phyloP scores from a whole-genome alignment of 2,329 filamentous ascomycete species.

The Neopestalotiopsis clavispora region DNA sequence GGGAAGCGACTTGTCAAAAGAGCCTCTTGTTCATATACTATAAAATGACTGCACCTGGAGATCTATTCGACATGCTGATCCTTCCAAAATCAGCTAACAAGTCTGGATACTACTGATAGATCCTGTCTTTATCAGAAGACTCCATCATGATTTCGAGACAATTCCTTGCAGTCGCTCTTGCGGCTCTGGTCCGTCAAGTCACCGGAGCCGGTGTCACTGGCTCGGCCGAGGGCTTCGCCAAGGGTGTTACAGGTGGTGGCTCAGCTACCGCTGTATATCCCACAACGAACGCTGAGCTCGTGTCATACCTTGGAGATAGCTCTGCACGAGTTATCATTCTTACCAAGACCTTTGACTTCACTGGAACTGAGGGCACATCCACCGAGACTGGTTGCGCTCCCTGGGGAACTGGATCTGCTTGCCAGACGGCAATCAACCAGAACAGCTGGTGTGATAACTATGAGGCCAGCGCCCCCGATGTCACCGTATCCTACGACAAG shows the following conservation, averaged over 20 bases:
- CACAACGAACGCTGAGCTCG: constrained; percentile 57
- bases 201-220: constrained; percentile 39
- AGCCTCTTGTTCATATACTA: not conserved
- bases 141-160: constrained; percentile 6
- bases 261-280: constrained; percentile 58
- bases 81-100: not conserved
- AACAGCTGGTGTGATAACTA: constrained; percentile 65
- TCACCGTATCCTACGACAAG: constrained; percentile 53
- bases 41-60: not conserved
- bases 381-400: constrained; percentile 62
- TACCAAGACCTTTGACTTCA: constrained; percentile 61
- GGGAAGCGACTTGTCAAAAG: not conserved
- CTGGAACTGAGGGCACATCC: constrained; percentile 56
- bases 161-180: constrained; percentile 5
- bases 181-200: constrained; percentile 5
- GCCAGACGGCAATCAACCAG: constrained; percentile 66
- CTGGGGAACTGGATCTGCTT: constrained; percentile 55
- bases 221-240: constrained; percentile 47
- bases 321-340: constrained; percentile 62
- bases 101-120: not conserved
- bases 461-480: constrained; percentile 54
- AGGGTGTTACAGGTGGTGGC: constrained; percentile 65
- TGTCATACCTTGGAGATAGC: constrained; percentile 61
- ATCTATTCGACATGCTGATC: not conserved
- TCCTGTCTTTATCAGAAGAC: not conserved